These are phyloP conservation scores for Hanseniaspora singularis DNA, from an alignment of 805 yeast species.

Conservation along the genomic window DNA sequence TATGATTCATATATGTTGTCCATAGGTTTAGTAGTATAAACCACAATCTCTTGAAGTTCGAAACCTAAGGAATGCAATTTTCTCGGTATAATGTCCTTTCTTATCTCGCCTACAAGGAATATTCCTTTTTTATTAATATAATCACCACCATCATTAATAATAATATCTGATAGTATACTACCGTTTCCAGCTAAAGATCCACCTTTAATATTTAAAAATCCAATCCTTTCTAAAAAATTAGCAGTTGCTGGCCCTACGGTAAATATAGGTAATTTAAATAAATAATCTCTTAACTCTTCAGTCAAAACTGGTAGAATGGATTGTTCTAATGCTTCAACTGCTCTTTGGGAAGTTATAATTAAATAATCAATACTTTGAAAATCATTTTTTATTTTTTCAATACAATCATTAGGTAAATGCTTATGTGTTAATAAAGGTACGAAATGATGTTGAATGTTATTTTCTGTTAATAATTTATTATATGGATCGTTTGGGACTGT, in stretches of 20 bases:
- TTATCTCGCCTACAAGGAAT: constrained; percentile 75
- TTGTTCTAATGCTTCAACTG: constrained; percentile 64
- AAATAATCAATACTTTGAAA: constrained; percentile 36
- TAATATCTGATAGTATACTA: constrained; percentile 48
- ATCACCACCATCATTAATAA: constrained; percentile 31
- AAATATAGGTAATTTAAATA: constrained; percentile 47
- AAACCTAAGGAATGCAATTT: constrained; percentile 33
- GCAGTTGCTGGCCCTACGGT: constrained; percentile 91
- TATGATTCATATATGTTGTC: constrained; percentile 37
- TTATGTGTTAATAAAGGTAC: constrained; percentile 65
- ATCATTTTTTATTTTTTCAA: constrained; percentile 33
- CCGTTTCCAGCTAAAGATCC: constrained; percentile 79
- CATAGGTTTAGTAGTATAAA: constrained; percentile 54
- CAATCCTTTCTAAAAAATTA: constrained; percentile 42
- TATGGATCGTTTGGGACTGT: constrained; percentile 63
- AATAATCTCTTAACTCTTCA: constrained; percentile 18
- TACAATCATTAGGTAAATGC: constrained; percentile 37
- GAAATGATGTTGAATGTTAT: constrained; percentile 40
- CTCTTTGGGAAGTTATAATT: constrained; percentile 81
- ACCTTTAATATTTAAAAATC: constrained; percentile 60
- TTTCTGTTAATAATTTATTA: constrained; percentile 31
- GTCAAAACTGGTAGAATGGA: constrained; percentile 29
- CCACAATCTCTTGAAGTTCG: constrained; percentile 40
- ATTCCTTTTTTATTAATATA: constrained; percentile 33
- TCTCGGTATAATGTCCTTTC: constrained; percentile 70